A percentile compares a stretch with the other conserved stretches of the same genome.
Conservation (phyloP, 2,329 filamentous ascomycete species). For the Triangularia verruculosa region DNA sequence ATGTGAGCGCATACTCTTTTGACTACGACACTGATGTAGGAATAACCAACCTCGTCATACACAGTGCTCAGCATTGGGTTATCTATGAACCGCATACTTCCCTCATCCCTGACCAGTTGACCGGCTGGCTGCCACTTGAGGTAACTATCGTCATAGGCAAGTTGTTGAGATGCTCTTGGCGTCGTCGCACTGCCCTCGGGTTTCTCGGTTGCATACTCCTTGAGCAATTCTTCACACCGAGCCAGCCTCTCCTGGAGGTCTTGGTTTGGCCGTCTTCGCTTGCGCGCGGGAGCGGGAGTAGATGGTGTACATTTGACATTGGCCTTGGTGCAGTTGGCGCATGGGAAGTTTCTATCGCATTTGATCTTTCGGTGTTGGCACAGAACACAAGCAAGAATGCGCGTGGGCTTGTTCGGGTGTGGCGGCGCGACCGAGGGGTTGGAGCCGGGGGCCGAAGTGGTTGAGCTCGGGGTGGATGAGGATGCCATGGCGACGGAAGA, state of each 20-base stretch:
- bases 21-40: neutral
- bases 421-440: neutral
- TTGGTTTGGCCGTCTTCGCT: constrained; percentile 58
- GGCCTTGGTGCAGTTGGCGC: constrained; percentile 60
- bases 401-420: constrained; percentile 36
- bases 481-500: constrained; percentile 15
- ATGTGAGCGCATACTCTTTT: constrained; percentile 10
- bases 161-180: constrained; percentile 21
- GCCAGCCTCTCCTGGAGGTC: constrained; percentile 60
- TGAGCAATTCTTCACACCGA: constrained; percentile 56
- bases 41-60: constrained; percentile 52
- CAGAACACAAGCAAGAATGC: constrained; percentile 53
- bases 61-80: constrained; percentile 53
- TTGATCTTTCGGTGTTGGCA: constrained; percentile 63
- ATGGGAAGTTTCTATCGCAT: constrained; percentile 58
- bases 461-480: constrained; percentile 12
- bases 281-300: constrained; percentile 57
- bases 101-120: constrained; percentile 56
- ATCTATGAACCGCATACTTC: constrained; percentile 55
- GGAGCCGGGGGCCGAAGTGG: neutral
- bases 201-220: constrained; percentile 49
- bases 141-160: constrained; percentile 31
- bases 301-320: constrained; percentile 59
- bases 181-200: constrained; percentile 14
- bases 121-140: constrained; percentile 45